Conservation (phyloP, 257 asterid genomes). For the Nicotiana attenuata region DNA sequence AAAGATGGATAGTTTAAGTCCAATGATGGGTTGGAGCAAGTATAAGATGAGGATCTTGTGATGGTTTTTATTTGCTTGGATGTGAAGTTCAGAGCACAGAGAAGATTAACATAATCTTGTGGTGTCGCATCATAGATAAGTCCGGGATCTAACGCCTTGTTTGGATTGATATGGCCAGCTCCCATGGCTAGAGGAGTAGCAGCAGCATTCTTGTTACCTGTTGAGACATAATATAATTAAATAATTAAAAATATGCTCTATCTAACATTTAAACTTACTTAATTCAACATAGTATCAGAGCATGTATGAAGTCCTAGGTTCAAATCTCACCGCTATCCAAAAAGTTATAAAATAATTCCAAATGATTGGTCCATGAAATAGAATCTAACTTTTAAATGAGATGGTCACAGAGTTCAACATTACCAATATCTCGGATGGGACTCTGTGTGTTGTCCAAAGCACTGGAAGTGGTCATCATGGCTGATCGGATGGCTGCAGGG, state of each 20-base stretch:
- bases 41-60: slow-evolving; percentile 33
- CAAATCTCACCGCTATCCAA: not conserved
- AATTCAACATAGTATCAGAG: not conserved
- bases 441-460: slow-evolving; percentile 32
- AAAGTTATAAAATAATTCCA: not conserved
- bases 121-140: slow-evolving; percentile 45
- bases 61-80: slow-evolving; percentile 36
- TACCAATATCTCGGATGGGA: slow-evolving; percentile 45
- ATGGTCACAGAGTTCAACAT: not conserved
- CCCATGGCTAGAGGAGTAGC: slow-evolving; percentile 72
- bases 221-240: not conserved
- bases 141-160: slow-evolving; percentile 65
- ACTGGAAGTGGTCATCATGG: slow-evolving; percentile 66
- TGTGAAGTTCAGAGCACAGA: slow-evolving; percentile 51
- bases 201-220: not conserved
- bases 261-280: not conserved
- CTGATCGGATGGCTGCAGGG: slow-evolving; percentile 64
- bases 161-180: slow-evolving; percentile 64
- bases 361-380: not conserved
- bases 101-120: slow-evolving; percentile 41
- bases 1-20: slow-evolving; percentile 79
- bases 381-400: not conserved
- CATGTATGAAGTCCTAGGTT: not conserved
- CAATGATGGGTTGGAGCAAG: slow-evolving; percentile 49
- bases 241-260: not conserved